Conservation (phyloP, 371 early-diverging fungal genomes). For the Mucor mucedo region DNA sequence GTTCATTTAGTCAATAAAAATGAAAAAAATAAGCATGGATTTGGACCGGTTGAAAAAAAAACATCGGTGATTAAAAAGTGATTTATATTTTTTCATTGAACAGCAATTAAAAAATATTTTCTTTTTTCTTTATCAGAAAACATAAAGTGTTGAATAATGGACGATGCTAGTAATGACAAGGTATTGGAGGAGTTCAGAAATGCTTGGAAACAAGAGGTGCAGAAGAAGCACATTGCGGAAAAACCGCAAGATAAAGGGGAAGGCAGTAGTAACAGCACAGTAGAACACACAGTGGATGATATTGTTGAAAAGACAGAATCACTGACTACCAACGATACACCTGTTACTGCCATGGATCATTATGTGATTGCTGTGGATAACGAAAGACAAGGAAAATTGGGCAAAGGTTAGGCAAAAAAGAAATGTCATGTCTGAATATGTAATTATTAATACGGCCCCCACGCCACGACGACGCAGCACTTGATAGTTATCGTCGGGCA, state of each 20-base stretch:
- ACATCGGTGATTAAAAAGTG: no score
- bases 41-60: no score
- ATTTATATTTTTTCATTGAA: no score
- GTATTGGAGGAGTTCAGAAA: conserved; percentile 43
- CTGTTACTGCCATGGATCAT: conserved; percentile 48
- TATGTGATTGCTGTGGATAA: conserved; percentile 53
- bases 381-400: conserved; percentile 57
- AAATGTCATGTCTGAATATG: not conserved
- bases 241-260: not conserved
- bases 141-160: not conserved
- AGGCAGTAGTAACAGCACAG: not conserved
- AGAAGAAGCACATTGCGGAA: conserved; percentile 15
- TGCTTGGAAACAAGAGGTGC: conserved; percentile 53
- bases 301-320: conserved; percentile 19
- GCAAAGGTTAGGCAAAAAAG: conserved; percentile 40
- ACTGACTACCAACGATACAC: not conserved
- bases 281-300: not conserved
- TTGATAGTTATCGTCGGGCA: conserved; percentile 58
- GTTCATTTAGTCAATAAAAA: no score
- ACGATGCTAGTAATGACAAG: not conserved
- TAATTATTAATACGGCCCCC: not conserved
- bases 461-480: conserved; percentile 31
- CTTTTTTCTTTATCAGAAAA: no score
- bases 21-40: no score
- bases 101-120: no score